Conservation (phyloP, 75 land plant genomes). For the Picea sitchensis region DNA sequence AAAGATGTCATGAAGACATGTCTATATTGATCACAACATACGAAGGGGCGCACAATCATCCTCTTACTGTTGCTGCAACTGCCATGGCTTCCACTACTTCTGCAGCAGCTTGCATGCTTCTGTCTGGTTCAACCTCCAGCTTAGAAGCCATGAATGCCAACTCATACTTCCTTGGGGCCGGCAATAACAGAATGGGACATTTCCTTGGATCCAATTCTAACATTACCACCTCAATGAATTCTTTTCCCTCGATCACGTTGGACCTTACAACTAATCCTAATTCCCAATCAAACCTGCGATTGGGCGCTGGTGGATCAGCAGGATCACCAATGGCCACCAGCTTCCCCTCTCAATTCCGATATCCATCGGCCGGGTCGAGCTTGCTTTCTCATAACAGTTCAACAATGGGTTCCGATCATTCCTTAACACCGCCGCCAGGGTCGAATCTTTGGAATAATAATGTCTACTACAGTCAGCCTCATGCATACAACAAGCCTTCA, state of each 20-base stretch:
- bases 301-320: too few relatives aligned
- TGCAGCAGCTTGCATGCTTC: slow-evolving; percentile 82
- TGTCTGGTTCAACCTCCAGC: slow-evolving; percentile 51
- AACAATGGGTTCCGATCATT: neutral
- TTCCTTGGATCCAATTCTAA: slow-evolving; percentile 25
- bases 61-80: slow-evolving; percentile 71
- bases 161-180: neutral
- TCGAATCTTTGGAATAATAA: slow-evolving; percentile 4
- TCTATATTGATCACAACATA: slow-evolving; percentile 88
- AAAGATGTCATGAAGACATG: slow-evolving; percentile 87
- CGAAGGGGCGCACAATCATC: slow-evolving; percentile 93
- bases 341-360: slow-evolving; percentile 12
- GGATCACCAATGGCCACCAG: slow-evolving; percentile 13
- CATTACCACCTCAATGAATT: slow-evolving; percentile 23
- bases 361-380: neutral
- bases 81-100: slow-evolving; percentile 96
- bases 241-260: slow-evolving; percentile 63
- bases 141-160: slow-evolving; percentile 6
- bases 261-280: slow-evolving; percentile 53
- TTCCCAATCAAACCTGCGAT: slow-evolving; percentile 12
- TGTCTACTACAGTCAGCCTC: slow-evolving; percentile 6
- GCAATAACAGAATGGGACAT: slow-evolving; percentile 15
- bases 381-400: slow-evolving; percentile 1
- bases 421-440: slow-evolving; percentile 3
- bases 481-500: slow-evolving; percentile 8